These are phyloP conservation scores for Closterium sp. DNA, from an alignment of 139 green algal genomes.

Conservation along the genomic window DNA sequence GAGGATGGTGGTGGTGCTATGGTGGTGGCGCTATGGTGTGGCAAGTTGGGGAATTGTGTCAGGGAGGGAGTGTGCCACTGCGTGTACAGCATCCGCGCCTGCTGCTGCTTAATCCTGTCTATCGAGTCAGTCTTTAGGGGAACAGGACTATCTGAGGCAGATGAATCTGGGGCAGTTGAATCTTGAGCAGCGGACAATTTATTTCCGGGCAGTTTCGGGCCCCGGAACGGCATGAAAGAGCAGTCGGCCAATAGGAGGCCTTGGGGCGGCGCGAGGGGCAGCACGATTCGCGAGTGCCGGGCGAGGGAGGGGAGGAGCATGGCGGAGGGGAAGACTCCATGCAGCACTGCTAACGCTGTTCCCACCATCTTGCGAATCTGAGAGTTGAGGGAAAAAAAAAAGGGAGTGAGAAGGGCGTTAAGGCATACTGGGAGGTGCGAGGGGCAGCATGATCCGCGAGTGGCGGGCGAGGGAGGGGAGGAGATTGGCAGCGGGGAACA, in stretches of 20 bases:
- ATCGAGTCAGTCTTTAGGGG: not conserved
- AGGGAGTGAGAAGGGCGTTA: too few species aligned
- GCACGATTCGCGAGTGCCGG: constrained; percentile 33
- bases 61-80: too few species aligned
- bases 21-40: too few species aligned
- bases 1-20: too few species aligned
- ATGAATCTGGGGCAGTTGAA: not conserved
- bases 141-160: not conserved
- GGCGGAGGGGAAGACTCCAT: constrained; percentile 13
- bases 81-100: not conserved
- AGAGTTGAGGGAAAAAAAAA: not conserved
- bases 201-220: not conserved
- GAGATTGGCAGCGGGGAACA: constrained; percentile 2
- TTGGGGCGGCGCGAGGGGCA: constrained; percentile 39
- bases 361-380: constrained; percentile 52
- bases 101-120: not conserved
- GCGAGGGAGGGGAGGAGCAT: constrained; percentile 22
- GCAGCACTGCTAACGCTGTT: constrained; percentile 27
- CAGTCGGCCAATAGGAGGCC: constrained; percentile 28
- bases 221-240: constrained; percentile 31
- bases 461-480: constrained; percentile 20
- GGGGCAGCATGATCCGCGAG: not conserved
- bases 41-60: too few species aligned
- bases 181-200: not conserved
- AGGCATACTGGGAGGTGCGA: too few species aligned